These are phyloP conservation scores for Penicillium oxalicum DNA, from an alignment of 2,329 filamentous ascomycete species.

Conservation along the genomic window DNA sequence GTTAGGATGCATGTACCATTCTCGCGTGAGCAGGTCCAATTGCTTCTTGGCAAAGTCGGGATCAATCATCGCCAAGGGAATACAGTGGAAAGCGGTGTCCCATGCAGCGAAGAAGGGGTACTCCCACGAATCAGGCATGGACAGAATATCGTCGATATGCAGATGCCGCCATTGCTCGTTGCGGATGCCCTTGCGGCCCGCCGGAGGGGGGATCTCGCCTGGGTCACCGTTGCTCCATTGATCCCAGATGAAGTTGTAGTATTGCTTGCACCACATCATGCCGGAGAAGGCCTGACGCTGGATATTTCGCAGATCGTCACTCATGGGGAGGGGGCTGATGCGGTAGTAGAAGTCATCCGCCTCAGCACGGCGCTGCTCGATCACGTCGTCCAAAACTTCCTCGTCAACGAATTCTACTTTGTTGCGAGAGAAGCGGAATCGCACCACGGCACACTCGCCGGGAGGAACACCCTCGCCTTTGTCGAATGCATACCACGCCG, in stretches of 20 bases:
- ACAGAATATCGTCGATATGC: constrained; percentile 88
- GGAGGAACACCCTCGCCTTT: constrained; percentile 80
- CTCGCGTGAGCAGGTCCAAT: constrained; percentile 87
- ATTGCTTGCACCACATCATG: constrained; percentile 98
- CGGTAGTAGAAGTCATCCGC: constrained; percentile 95
- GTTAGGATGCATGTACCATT: constrained; percentile 99
- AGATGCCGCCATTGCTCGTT: constrained; percentile 93
- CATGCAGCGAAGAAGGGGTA: constrained; percentile 97
- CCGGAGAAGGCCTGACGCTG: constrained; percentile 90
- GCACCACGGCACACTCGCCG: constrained; percentile 90
- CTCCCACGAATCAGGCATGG: constrained; percentile 98
- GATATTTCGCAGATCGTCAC: constrained; percentile 88
- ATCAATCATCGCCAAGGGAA: constrained; percentile 92
- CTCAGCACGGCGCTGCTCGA: constrained; percentile 79
- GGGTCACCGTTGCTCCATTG: constrained; percentile 97
- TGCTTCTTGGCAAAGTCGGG: constrained; percentile 98
- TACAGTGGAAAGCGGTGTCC: constrained; percentile 96
- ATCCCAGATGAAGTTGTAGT: constrained; percentile 95
- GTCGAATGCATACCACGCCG: constrained; percentile 88
- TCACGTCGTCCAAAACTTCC: constrained; percentile 83
- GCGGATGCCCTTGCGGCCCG: constrained; percentile 69
- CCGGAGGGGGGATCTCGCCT: constrained; percentile 76
- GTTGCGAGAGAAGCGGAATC: constrained; percentile 77
- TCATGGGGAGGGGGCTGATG: constrained; percentile 87
- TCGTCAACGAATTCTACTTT: constrained; percentile 78